These are phyloP conservation scores for Articulospora tetracladia DNA, from an alignment of 495 filamentous ascomycete species.

Conservation along the genomic window DNA sequence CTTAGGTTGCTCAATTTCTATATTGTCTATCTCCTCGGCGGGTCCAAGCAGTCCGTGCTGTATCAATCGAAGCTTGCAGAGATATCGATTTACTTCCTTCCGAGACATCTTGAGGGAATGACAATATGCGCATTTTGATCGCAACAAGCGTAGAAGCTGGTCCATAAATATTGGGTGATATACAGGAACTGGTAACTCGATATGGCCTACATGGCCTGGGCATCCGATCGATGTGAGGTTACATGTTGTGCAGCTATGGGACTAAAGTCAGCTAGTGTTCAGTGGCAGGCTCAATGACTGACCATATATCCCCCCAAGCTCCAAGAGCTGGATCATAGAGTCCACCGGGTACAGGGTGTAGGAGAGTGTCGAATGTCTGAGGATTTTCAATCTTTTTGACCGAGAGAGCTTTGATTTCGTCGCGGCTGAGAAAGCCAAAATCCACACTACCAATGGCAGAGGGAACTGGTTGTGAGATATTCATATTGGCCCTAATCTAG, in stretches of 20 bases:
- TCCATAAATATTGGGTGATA: slow-evolving; percentile 95
- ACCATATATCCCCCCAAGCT: slow-evolving; percentile 81
- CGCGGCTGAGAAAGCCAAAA: slow-evolving; percentile 74
- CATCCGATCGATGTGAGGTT: slow-evolving; percentile 68
- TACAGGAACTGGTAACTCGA: slow-evolving; percentile 86
- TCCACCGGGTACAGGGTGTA: slow-evolving; percentile 82
- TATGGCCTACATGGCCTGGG: slow-evolving; percentile 91
- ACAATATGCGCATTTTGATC: slow-evolving; percentile 87
- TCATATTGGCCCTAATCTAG: slow-evolving; percentile 45
- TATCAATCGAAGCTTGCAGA: slow-evolving; percentile 82
- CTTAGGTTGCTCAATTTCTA: slow-evolving; percentile 36
- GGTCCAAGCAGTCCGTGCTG: slow-evolving; percentile 79
- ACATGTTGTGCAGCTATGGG: slow-evolving; percentile 80
- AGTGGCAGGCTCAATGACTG: slow-evolving; percentile 31
- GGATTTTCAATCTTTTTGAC: slow-evolving; percentile 90
- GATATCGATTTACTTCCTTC: slow-evolving; percentile 65
- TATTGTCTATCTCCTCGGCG: slow-evolving; percentile 61
- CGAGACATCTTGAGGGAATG: slow-evolving; percentile 73
- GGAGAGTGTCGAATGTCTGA: slow-evolving; percentile 80
- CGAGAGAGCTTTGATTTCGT: slow-evolving; percentile 84
- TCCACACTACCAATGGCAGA: slow-evolving; percentile 83
- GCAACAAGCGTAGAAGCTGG: slow-evolving; percentile 76
- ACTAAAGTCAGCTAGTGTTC: slow-evolving; percentile 2
- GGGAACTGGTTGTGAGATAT: slow-evolving; percentile 83
- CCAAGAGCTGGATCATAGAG: slow-evolving; percentile 92